Percentiles rank a stretch among this genome's conserved stretches.
Conservation (phyloP, 2,329 filamentous ascomycete species). For the Phialocephala subalpina region DNA sequence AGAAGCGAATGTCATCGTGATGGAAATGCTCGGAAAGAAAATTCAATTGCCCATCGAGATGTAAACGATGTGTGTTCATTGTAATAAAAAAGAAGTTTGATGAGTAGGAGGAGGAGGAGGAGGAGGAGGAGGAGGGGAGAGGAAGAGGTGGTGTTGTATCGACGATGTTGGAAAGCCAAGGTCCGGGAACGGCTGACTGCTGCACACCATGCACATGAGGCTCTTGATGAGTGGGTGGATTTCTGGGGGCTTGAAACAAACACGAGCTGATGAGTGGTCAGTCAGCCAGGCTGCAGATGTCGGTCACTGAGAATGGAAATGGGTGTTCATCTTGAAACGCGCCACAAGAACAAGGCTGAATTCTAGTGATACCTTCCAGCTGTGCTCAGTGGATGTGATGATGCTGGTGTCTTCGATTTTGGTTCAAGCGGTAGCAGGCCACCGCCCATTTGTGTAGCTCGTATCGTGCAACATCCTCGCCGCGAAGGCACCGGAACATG, state of each 20-base stretch:
- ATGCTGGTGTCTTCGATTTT: not conserved
- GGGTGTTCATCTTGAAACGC: constrained; percentile 4
- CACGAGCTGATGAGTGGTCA: not conserved
- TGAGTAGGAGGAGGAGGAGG: not conserved
- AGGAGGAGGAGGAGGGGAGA: not conserved
- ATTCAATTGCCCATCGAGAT: constrained; percentile 31
- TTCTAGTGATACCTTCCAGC: not conserved
- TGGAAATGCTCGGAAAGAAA: constrained; percentile 9
- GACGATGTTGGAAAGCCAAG: not conserved
- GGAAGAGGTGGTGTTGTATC: not conserved
- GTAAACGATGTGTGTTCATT: constrained; percentile 23
- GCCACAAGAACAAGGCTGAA: not conserved
- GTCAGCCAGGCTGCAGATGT: not conserved
- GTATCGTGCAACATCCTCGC: not conserved
- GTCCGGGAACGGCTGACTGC: constrained; percentile 10
- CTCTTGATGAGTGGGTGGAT: constrained; percentile 12
- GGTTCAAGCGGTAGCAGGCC: not conserved
- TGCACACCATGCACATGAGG: constrained; percentile 12
- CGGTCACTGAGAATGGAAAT: not conserved
- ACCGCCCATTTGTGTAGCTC: not conserved
- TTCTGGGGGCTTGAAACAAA: not conserved
- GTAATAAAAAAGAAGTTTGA: not conserved
- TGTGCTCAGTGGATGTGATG: not conserved
- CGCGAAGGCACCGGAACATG: not conserved
- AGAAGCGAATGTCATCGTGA: constrained; percentile 28